Evolutionary conservation across 2,329 filamentous ascomycete genomes (phyloP).

Genomic region (Colletotrichum zoysiae): DNA sequence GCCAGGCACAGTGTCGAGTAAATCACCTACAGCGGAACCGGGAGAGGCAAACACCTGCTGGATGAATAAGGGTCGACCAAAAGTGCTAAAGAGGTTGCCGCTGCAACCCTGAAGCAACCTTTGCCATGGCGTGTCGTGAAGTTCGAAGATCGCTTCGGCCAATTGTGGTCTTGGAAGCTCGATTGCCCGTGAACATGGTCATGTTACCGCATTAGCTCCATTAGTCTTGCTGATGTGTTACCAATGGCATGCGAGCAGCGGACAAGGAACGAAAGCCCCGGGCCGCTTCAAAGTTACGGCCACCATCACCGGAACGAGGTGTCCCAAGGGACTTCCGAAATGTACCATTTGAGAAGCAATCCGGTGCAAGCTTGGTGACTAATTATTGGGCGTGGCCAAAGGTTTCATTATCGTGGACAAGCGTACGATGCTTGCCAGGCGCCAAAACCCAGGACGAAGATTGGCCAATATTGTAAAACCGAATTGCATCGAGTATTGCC

Average conservation of each 20-base stretch:
- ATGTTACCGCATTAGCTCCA: neutral
- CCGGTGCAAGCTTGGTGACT: neutral
- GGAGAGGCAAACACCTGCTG: neutral
- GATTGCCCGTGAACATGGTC: neutral
- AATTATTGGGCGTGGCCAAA: neutral
- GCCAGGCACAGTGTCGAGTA: conserved; percentile 1
- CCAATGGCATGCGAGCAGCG: neutral
- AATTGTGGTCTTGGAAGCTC: no score
- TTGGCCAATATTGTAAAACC: neutral
- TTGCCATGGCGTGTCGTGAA: neutral
- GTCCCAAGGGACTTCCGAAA: neutral
- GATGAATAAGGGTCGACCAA: neutral
- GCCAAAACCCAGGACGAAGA: no score
- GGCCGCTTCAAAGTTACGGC: neutral
- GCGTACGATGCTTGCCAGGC: neutral
- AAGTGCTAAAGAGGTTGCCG: neutral
- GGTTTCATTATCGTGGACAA: neutral
- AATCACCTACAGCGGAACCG: conserved; percentile 1
- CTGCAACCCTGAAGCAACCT: neutral
- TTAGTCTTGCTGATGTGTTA: no score
- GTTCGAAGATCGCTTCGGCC: neutral
- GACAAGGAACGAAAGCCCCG: neutral
- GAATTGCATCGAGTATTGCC: neutral
- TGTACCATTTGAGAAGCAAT: neutral
- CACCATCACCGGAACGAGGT: neutral